Conservation (phyloP, 306 rosid genomes). For the Trifolium pratense region DNA sequence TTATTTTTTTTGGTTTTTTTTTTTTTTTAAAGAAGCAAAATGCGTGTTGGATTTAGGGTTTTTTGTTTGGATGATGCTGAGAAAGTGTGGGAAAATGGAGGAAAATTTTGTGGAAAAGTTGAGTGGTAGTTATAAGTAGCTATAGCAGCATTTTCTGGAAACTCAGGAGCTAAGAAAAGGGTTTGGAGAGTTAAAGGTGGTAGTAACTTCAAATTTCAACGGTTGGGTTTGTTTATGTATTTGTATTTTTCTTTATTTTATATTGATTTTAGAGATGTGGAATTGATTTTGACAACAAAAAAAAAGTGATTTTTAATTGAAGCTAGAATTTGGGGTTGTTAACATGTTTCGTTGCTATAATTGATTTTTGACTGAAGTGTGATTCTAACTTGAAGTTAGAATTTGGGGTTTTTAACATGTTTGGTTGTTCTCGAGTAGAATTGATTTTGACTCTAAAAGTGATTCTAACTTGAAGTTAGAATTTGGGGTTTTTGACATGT, state of each 20-base stretch:
- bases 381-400: too few species aligned
- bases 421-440: too few species aligned
- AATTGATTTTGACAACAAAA: too few species aligned
- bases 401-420: too few species aligned
- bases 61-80: neutral
- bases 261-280: neutral
- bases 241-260: neutral
- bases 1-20: too few species aligned
- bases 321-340: too few species aligned
- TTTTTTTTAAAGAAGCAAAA: neutral
- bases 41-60: neutral
- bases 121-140: too few species aligned
- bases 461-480: neutral
- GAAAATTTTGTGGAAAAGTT: neutral
- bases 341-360: too few species aligned
- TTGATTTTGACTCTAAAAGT: too few species aligned
- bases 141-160: too few species aligned
- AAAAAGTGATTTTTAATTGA: too few species aligned
- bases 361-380: too few species aligned
- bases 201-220: neutral
- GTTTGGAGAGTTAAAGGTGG: neutral
- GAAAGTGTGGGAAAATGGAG: constrained; percentile 17
- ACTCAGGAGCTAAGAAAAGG: neutral
- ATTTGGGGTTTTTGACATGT: neutral
- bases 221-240: neutral